These are phyloP conservation scores for Penicillium sp. DNA, from an alignment of 2,329 filamentous ascomycete species.

Conservation along the genomic window DNA sequence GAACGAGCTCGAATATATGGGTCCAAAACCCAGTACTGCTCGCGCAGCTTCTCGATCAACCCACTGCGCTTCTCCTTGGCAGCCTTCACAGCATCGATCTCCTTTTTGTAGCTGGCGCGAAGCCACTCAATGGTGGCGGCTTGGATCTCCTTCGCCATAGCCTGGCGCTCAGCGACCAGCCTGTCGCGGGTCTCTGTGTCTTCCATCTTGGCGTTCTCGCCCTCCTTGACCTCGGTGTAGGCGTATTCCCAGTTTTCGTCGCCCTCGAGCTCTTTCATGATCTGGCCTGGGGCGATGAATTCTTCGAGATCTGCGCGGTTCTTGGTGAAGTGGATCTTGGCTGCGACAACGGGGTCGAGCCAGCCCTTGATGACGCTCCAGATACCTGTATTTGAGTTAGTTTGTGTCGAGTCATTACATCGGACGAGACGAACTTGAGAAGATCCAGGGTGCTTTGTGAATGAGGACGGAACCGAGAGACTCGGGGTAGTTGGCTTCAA, in stretches of 20 bases:
- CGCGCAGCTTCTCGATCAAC: slow-evolving; percentile 64
- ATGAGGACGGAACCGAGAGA: slow-evolving; percentile 86
- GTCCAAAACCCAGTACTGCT: slow-evolving; percentile 87
- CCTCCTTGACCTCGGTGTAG: slow-evolving; percentile 73
- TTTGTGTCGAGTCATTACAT: not conserved
- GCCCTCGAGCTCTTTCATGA: slow-evolving; percentile 83
- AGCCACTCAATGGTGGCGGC: slow-evolving; percentile 76
- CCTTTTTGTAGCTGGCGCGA: slow-evolving; percentile 48
- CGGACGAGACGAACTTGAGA: slow-evolving; percentile 66
- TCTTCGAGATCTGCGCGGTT: slow-evolving; percentile 74
- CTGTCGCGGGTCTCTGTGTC: slow-evolving; percentile 64
- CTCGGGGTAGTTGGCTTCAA: slow-evolving; percentile 98
- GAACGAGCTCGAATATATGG: slow-evolving; percentile 80
- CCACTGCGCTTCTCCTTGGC: slow-evolving; percentile 60
- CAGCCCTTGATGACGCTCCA: slow-evolving; percentile 95
- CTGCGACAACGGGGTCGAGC: slow-evolving; percentile 94
- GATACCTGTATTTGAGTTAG: slow-evolving; percentile 61
- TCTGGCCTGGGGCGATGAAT: slow-evolving; percentile 70
- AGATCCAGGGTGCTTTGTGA: slow-evolving; percentile 96
- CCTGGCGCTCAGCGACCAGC: slow-evolving; percentile 64
- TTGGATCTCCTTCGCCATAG: slow-evolving; percentile 73
- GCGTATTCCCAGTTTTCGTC: slow-evolving; percentile 81
- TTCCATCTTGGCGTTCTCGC: slow-evolving; percentile 77
- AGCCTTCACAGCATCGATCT: slow-evolving; percentile 48
- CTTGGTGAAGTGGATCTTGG: slow-evolving; percentile 92